Conservation (phyloP, 148 eudicot species). For the Chenopodium album region DNA sequence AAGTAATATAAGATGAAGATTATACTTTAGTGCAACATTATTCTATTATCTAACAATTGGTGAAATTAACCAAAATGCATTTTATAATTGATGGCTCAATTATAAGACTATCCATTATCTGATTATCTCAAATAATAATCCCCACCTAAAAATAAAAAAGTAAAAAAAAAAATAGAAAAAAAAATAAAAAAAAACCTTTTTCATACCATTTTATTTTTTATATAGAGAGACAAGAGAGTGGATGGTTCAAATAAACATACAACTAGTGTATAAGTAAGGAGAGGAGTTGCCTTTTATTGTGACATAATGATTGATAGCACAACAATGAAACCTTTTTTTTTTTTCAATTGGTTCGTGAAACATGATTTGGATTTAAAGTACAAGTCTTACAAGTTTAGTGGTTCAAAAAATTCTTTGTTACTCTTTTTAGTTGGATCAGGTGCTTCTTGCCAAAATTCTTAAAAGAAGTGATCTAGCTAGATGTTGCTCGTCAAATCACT, state of each 20-base stretch:
- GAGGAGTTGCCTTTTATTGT: slow-evolving; percentile 13
- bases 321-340: background rate
- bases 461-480: background rate
- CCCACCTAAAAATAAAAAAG: no score
- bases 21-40: no score
- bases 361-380: slow-evolving; percentile 22
- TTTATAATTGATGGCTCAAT: no score
- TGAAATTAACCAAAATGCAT: no score
- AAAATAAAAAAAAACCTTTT: no score
- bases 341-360: slow-evolving; percentile 22
- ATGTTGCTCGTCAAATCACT: background rate
- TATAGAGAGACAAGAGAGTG: slow-evolving; percentile 1
- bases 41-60: no score
- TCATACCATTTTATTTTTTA: no score
- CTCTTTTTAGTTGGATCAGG: slow-evolving; percentile 9
- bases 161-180: no score
- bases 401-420: slow-evolving; percentile 13
- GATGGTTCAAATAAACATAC: slow-evolving; percentile 6
- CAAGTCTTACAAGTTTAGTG: background rate
- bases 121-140: no score
- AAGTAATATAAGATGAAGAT: no score
- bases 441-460: slow-evolving; percentile 6
- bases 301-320: slow-evolving; percentile 29
- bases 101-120: no score
- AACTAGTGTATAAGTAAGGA: background rate